Evolutionary conservation across 139 green algal species (phyloP).

Genomic region (Tetradesmus obliquus): DNA sequence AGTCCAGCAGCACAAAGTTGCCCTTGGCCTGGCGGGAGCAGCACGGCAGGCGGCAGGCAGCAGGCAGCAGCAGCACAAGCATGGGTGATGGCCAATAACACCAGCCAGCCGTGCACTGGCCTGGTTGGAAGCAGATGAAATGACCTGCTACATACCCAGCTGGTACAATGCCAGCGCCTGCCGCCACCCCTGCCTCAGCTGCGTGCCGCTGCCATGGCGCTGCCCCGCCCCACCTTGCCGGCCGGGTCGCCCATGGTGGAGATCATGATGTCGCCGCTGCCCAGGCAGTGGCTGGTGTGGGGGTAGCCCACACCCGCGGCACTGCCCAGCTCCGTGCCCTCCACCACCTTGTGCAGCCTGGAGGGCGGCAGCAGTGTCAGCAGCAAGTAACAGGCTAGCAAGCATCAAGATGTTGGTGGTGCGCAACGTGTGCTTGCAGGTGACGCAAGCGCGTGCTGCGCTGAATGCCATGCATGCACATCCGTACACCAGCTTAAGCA

Average conservation of each 20-base stretch:
- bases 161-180: no score
- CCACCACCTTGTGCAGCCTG: slow-evolving; percentile 65
- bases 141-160: no score
- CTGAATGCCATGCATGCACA: neutral
- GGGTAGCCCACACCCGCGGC: slow-evolving; percentile 66
- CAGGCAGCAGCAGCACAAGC: neutral
- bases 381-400: neutral
- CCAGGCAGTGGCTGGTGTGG: slow-evolving; percentile 83
- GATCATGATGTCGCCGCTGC: slow-evolving; percentile 72
- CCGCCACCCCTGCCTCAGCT: neutral
- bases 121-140: no score
- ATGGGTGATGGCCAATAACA: no score
- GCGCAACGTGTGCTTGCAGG: neutral
- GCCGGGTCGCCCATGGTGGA: slow-evolving; percentile 39
- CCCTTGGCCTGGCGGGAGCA: slow-evolving; percentile 52
- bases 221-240: slow-evolving; percentile 40
- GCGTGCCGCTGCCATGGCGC: neutral
- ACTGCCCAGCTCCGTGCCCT: slow-evolving; percentile 67
- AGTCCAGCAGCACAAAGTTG: slow-evolving; percentile 86
- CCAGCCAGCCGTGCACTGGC: no score
- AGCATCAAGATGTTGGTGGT: neutral
- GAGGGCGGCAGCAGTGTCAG: neutral
- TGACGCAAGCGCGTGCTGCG: no score
- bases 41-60: neutral
- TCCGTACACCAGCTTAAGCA: neutral